These are phyloP conservation scores for Sparassis latifolia DNA, from an alignment of 1,284 basidiomycete genomes.

Conservation along the genomic window DNA sequence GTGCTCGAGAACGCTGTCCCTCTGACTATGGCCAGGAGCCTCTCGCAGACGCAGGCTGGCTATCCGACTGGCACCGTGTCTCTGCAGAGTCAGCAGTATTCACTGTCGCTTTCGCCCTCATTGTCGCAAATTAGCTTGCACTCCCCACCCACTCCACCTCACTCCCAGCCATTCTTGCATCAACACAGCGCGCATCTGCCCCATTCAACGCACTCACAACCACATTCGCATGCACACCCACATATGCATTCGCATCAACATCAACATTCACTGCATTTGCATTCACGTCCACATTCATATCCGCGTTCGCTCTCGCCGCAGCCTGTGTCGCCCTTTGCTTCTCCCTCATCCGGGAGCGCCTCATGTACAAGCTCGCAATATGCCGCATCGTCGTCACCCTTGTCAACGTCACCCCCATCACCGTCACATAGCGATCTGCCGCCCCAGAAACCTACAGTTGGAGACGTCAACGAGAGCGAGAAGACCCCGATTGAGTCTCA, in stretches of 20 bases:
- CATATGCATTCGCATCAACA: too few relatives aligned
- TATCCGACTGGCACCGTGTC: too few relatives aligned
- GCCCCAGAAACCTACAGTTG: too few relatives aligned
- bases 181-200: conserved; percentile 24
- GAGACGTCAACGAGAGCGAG: too few relatives aligned
- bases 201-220: too few relatives aligned
- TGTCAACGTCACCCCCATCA: conserved; percentile 29
- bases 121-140: too few relatives aligned
- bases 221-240: too few relatives aligned
- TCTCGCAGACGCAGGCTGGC: too few relatives aligned
- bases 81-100: conserved; percentile 1
- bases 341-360: conserved; percentile 26
- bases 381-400: conserved; percentile 24
- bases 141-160: too few relatives aligned
- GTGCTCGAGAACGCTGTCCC: background rate
- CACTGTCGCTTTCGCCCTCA: background rate
- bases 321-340: conserved; percentile 21
- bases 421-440: conserved; percentile 14
- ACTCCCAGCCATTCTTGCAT: conserved; percentile 22
- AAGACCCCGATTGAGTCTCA: too few relatives aligned
- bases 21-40: too few relatives aligned
- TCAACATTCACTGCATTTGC: conserved; percentile 6
- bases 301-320: conserved; percentile 9
- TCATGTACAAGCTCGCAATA: conserved; percentile 31
- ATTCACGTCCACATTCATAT: conserved; percentile 10